These are phyloP conservation scores for Acrodontium crateriforme DNA, from an alignment of 2,329 filamentous ascomycete species.

Conservation along the genomic window DNA sequence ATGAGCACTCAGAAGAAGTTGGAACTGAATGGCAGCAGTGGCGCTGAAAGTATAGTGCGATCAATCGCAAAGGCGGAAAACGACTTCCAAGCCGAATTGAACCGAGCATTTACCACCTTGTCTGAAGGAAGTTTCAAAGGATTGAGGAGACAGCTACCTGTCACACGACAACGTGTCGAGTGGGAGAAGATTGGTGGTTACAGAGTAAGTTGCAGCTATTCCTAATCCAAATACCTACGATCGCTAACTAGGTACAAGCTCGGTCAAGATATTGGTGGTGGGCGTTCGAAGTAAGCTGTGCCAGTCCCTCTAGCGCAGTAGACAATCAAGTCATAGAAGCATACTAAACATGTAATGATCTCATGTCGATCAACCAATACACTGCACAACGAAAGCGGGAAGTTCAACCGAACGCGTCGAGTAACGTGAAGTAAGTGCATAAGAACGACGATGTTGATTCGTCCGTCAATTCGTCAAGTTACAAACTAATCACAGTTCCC, in stretches of 20 bases:
- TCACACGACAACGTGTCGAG: conserved; percentile 96
- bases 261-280: conserved; percentile 39
- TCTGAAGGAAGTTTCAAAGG: conserved; percentile 94
- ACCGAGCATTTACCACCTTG: conserved; percentile 72
- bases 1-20: conserved; percentile 77
- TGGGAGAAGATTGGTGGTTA: conserved; percentile 98
- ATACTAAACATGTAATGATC: neutral
- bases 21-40: conserved; percentile 41
- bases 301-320: neutral
- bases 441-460: too few relatives aligned
- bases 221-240: neutral
- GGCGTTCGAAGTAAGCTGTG: conserved; percentile 23
- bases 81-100: conserved; percentile 92
- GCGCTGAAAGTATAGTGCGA: conserved; percentile 56
- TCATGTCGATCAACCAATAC: neutral
- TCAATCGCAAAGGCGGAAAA: conserved; percentile 71
- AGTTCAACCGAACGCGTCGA: too few relatives aligned
- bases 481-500: too few relatives aligned
- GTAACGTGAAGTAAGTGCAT: too few relatives aligned
- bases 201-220: conserved; percentile 42
- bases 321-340: neutral
- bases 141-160: conserved; percentile 78
- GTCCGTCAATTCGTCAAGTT: too few relatives aligned
- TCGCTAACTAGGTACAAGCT: conserved; percentile 17
- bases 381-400: too few relatives aligned